Evolutionary conservation across 75 land plant species (phyloP), one percentile per base, ranked within the genome.

Genomic region (Larix kaempferi): DNA sequence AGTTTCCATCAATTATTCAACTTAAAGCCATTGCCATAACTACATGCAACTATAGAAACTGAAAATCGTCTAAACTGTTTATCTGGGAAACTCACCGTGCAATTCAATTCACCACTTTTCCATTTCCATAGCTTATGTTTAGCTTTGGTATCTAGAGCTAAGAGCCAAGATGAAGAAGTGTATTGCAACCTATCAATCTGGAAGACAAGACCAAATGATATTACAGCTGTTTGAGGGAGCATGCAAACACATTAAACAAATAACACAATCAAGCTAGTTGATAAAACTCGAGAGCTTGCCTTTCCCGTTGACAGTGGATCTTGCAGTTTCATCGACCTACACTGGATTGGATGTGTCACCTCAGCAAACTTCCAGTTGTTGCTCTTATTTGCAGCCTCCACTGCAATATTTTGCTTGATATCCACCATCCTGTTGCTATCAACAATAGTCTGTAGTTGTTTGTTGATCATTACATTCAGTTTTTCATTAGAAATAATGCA

Each of bases 91-190:
- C 5, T 0, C 19, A 35, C 71, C 44, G n/a, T n/a, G n/a, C n/a
- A n/a, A n/a, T n/a, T n/a, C n/a, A n/a, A n/a, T n/a, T n/a, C n/a
- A n/a, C n/a, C n/a, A n/a, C 10, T 0, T 14, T 13, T 29, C 71
- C 44, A 66, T 66, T 2, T 35, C 71, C 71, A 66, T 35, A 5
- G n/a, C 8, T 66, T 66, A 37, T 37, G 37, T 1, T 13, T 2
- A 35, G 44, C 71, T 35, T 66, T 66, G 44, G 71, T 33, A 10
- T 35, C 71, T n/a, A 66, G 35, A 17, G 71, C 71, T 35, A 66
- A 33, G 41, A 66, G 41, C 33, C 15, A 5, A 33, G 21, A 14
- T 1, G 44, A 41, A 3, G 26, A 6, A 66, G 37, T 6, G 37
- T 39, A 41, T 6, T 37, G 12, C 39, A 41, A 8, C 21, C 33